A percentile compares a stretch with the other conserved stretches of the same genome.
These are phyloP conservation scores for Neofusicoccum laricinum DNA, from an alignment of 2,329 filamentous ascomycete genomes.

Conservation along the genomic window DNA sequence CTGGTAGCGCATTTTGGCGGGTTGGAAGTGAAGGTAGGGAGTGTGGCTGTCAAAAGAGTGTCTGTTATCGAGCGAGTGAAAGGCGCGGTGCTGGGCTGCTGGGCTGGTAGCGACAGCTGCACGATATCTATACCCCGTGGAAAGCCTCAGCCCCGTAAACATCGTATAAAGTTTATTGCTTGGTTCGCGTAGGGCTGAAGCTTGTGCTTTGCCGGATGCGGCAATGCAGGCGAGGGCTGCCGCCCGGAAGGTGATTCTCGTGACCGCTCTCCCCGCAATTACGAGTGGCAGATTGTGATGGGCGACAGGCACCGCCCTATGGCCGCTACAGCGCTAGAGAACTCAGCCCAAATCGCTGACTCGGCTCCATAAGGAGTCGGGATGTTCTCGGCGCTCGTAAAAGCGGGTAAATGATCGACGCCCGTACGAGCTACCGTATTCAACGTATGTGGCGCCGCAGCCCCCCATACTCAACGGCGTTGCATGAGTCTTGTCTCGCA, in stretches of 20 bases:
- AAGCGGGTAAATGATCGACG: slow-evolving; percentile 12
- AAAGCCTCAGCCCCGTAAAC: background rate
- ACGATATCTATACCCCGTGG: slow-evolving; percentile 2
- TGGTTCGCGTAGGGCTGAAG: slow-evolving; percentile 10
- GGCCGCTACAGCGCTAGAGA: background rate
- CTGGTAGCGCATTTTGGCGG: slow-evolving; percentile 9
- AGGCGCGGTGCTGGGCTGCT: background rate
- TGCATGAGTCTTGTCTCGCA: background rate
- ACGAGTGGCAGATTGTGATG: slow-evolving; percentile 7
- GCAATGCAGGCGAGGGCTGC: background rate
- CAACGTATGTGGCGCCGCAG: background rate
- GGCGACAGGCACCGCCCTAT: background rate
- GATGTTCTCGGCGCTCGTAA: slow-evolving; percentile 2
- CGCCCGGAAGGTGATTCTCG: background rate
- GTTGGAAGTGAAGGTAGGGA: background rate
- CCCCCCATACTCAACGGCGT: background rate
- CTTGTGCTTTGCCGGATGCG: background rate
- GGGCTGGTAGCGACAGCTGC: background rate
- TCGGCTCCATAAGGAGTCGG: slow-evolving; percentile 1
- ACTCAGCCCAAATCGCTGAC: slow-evolving; percentile 2
- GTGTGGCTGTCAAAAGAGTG: slow-evolving; percentile 4
- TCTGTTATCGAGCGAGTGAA: background rate
- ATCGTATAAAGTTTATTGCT: slow-evolving; percentile 11
- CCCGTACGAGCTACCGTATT: background rate
- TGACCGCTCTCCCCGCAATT: slow-evolving; percentile 5